These are phyloP conservation scores for Pinus tabuliformis DNA, from an alignment of 75 land plant species.

Conservation along the genomic window DNA sequence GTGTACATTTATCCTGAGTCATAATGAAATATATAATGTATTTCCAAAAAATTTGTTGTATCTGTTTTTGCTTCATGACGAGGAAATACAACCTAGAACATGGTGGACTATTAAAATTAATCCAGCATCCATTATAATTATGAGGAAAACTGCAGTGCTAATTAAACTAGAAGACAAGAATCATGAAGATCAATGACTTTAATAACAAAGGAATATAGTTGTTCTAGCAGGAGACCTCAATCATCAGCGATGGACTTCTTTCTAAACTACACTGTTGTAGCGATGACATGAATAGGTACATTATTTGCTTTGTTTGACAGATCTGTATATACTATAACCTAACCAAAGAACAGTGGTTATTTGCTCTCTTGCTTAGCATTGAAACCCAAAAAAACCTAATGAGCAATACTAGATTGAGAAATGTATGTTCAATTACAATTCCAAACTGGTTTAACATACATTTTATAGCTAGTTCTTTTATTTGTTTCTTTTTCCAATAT, in stretches of 20 bases:
- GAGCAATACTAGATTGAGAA: background rate
- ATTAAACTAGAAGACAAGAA: background rate
- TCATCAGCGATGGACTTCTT: background rate
- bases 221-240: background rate
- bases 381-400: background rate
- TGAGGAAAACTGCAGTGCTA: background rate
- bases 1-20: no score
- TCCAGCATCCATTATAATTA: constrained; percentile 5
- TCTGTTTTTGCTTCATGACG: background rate
- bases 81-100: background rate
- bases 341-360: background rate
- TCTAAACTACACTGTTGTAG: background rate
- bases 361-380: background rate
- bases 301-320: background rate
- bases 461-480: background rate
- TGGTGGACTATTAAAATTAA: background rate
- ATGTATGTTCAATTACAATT: background rate
- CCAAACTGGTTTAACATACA: background rate
- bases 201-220: background rate
- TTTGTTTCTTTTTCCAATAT: background rate
- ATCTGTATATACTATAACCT: background rate
- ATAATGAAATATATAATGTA: no score
- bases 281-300: background rate
- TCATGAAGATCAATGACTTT: background rate
- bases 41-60: no score